Conservation (phyloP, 331 rosid species). For the Pyracantha coccinea region DNA sequence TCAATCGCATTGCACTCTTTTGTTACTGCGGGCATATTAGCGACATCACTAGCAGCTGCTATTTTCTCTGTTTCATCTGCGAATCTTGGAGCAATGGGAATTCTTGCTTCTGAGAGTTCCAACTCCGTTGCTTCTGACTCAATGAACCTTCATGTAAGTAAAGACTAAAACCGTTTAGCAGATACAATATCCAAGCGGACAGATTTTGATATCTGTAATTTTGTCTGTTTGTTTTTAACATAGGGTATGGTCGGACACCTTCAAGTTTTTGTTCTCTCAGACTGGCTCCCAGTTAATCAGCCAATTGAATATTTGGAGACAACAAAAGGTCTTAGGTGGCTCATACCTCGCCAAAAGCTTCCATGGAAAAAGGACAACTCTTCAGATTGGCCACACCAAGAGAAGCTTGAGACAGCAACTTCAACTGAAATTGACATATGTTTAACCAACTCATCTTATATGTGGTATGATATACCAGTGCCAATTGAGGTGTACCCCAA, state of each 20-base stretch:
- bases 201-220: too few relatives aligned
- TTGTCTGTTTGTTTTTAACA: constrained; percentile 8
- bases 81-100: constrained; percentile 49
- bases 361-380: constrained; percentile 41
- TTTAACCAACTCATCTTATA: constrained; percentile 14
- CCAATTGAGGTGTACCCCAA: constrained; percentile 12
- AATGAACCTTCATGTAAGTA: constrained; percentile 51
- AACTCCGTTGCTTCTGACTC: constrained; percentile 19
- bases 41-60: constrained; percentile 50
- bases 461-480: constrained; percentile 2
- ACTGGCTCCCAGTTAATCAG: constrained; percentile 42
- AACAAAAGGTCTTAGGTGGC: constrained; percentile 57
- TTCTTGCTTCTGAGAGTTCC: constrained; percentile 35
- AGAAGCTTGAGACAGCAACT: neutral
- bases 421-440: neutral
- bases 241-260: constrained; percentile 72
- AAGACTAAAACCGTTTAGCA: neutral
- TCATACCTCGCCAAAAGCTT: constrained; percentile 56
- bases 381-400: constrained; percentile 18
- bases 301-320: constrained; percentile 51
- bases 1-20: constrained; percentile 46
- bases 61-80: constrained; percentile 42
- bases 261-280: constrained; percentile 61
- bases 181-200: neutral
- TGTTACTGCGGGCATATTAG: constrained; percentile 50